Base-by-base conservation (phyloP, 2,329 filamentous ascomycete genomes). In the Cadophora malorum region DNA sequence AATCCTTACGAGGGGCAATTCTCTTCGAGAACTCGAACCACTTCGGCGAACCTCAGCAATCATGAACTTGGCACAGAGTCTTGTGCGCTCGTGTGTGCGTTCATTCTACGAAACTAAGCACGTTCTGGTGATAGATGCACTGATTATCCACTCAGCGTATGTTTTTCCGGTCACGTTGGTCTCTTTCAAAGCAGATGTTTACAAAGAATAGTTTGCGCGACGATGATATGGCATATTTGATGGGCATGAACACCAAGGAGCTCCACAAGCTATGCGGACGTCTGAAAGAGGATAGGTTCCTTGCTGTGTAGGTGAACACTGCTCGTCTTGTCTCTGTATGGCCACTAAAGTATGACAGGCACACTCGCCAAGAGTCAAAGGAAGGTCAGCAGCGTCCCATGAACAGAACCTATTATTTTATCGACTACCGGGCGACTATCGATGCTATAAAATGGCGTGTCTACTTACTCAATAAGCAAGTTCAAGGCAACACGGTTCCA, bases 371-470 rank as follows among this genome's bases (percentile, higher is more conserved):
- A 61, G 94, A 97, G 78, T 83, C 91, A 65, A 90, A 90, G 72
- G 91, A 94, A 76, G 93, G 92, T 63, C 92, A 94, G 68, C 90
- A 91, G 67, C 90, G 94, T 63, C 91, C 93, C 5, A 90, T 91
- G 73, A 94, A 91, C 77, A 88, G 93, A 75, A 97, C 95, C 70
- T 99, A 97, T 85, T 99, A 97, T 82, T 99, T 93, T 80, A 95
- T 99, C 78, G 94, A 97, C 78, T 96, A 96, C 76, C 93, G 96
- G 68, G 91, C 93, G 67, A 93, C 95, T 45, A 93, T 99, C 76
- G 96, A 99, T 80, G 93, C 93, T 60, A 96, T 97, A 81, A 99
- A 99, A 80, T 99, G 92, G 86, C 91, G 93, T 70, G 89, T 97
- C 63, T 94, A 95, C 77, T 91, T 90, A 66, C 88, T 98, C 74